These are phyloP conservation scores for Penicillium malachiteum DNA, from an alignment of 495 filamentous ascomycete genomes.

Conservation along the genomic window DNA sequence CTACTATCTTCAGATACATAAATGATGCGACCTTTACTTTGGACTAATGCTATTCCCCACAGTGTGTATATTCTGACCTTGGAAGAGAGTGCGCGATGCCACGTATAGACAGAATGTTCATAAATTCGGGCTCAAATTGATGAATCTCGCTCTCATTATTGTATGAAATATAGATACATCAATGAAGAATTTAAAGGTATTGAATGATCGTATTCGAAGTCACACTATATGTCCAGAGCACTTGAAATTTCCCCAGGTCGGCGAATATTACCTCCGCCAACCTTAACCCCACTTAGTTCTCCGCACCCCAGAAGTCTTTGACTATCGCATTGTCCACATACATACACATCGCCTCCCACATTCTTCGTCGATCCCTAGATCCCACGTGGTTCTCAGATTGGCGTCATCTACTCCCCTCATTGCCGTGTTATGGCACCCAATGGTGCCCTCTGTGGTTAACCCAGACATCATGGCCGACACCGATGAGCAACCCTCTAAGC, in stretches of 20 bases:
- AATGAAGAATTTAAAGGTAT: no score
- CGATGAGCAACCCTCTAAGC: conserved; percentile 30
- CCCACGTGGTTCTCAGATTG: conserved; percentile 1
- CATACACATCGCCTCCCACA: not conserved
- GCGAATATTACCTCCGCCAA: conserved; percentile 9
- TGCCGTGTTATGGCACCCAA: conserved; percentile 21
- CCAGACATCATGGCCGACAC: conserved; percentile 28
- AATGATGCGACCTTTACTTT: no score
- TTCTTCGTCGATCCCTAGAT: not conserved
- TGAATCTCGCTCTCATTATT: no score
- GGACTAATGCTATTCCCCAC: no score
- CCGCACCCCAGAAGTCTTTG: conserved; percentile 6
- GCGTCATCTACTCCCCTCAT: not conserved
- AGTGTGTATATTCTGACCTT: no score
- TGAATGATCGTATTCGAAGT: no score
- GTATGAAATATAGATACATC: no score
- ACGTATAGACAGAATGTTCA: no score
- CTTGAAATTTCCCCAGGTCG: not conserved
- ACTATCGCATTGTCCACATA: not conserved
- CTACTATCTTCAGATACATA: no score
- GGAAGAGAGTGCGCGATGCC: no score
- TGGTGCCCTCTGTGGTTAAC: conserved; percentile 17
- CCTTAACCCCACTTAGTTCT: conserved; percentile 6
- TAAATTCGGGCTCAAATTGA: no score
- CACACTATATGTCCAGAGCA: no score